Conservation (phyloP, 768 basidiomycete genomes). For the Russula sp. region DNA sequence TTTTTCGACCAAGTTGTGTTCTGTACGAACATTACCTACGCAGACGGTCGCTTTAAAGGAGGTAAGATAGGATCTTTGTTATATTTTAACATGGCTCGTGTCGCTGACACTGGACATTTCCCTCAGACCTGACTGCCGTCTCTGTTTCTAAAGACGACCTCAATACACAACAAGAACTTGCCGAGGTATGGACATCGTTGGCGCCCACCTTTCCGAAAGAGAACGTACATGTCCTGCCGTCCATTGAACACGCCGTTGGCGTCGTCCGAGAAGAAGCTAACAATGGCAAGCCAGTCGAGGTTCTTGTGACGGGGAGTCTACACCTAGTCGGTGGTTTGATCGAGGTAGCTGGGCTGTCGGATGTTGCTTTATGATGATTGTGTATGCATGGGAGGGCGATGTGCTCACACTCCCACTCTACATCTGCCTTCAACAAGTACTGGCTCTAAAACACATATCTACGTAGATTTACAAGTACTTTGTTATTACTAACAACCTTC, state of each 20-base stretch:
- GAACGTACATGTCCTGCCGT: slow-evolving; percentile 74
- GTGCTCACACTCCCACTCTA: not conserved
- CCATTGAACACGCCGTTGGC: slow-evolving; percentile 85
- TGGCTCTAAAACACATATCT: not conserved
- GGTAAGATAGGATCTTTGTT: slow-evolving; percentile 48
- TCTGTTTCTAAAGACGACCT: slow-evolving; percentile 65
- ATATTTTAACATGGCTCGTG: slow-evolving; percentile 1
- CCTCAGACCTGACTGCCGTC: slow-evolving; percentile 71
- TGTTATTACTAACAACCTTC: not conserved
- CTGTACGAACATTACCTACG: slow-evolving; percentile 94
- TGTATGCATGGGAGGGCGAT: not conserved
- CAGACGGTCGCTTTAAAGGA: slow-evolving; percentile 84
- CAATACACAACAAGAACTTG: slow-evolving; percentile 73
- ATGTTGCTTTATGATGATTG: slow-evolving; percentile 52
- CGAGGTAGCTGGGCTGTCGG: slow-evolving; percentile 82
- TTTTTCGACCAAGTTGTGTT: slow-evolving; percentile 90
- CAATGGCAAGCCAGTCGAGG: slow-evolving; percentile 42
- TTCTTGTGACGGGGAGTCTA: slow-evolving; percentile 90
- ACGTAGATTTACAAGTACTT: not conserved
- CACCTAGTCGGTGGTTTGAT: slow-evolving; percentile 93
- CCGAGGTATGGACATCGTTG: slow-evolving; percentile 65
- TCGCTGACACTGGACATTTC: slow-evolving; percentile 21
- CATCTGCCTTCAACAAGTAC: slow-evolving; percentile 41
- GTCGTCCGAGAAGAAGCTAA: slow-evolving; percentile 47
- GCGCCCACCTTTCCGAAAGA: slow-evolving; percentile 58